These are phyloP conservation scores for Trichoderma sp. DNA, from an alignment of 2,329 filamentous ascomycete species.

Conservation along the genomic window DNA sequence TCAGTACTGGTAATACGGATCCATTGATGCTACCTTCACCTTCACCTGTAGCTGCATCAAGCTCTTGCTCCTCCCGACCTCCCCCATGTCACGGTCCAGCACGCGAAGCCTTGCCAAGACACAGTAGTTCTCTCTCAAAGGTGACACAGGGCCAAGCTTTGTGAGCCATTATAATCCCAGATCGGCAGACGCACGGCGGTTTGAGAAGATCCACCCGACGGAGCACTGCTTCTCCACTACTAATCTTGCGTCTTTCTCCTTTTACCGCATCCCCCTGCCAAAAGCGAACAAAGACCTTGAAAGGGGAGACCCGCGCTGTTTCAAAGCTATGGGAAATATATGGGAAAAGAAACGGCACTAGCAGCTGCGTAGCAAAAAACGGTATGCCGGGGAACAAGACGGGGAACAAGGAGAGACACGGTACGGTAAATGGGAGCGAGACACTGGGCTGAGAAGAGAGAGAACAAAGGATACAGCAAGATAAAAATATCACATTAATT, in stretches of 20 bases:
- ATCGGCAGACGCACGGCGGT: slow-evolving; percentile 21
- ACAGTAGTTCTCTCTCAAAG: neutral
- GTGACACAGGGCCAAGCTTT: slow-evolving; percentile 11
- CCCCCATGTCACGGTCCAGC: neutral
- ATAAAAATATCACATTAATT: neutral
- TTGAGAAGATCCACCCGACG: slow-evolving; percentile 12
- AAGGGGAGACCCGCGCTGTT: slow-evolving; percentile 2
- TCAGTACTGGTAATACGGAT: neutral
- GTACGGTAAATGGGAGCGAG: neutral
- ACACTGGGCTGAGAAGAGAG: neutral
- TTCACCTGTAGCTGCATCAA: neutral
- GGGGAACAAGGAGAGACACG: neutral
- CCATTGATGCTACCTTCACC: neutral
- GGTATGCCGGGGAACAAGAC: neutral
- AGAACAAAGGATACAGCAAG: neutral
- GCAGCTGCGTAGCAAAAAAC: neutral
- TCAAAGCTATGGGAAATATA: neutral
- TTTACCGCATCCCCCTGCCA: neutral
- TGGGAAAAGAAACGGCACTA: neutral
- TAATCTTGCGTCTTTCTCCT: slow-evolving; percentile 15
- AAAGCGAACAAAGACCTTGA: neutral
- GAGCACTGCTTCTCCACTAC: neutral
- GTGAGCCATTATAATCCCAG: slow-evolving; percentile 26
- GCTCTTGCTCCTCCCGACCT: neutral
- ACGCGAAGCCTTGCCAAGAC: neutral